Conservation (phyloP, 768 basidiomycete species). For the Lactarius vividus region DNA sequence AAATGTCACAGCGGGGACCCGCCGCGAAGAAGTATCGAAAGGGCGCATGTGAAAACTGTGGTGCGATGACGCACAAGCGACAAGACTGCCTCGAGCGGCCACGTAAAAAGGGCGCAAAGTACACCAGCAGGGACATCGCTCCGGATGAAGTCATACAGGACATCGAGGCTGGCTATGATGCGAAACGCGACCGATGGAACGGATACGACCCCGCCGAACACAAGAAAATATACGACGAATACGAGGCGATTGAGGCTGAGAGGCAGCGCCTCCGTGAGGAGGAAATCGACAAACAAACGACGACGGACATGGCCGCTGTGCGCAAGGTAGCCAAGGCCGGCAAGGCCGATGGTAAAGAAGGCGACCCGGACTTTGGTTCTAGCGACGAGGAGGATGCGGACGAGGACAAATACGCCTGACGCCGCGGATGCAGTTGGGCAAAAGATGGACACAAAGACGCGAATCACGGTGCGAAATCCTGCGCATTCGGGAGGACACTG, state of each 20-base stretch:
- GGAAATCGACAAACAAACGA: slow-evolving; percentile 96
- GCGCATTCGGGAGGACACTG: slow-evolving; percentile 98
- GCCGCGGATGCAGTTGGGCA: slow-evolving; percentile 97
- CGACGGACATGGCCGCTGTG: slow-evolving; percentile 86
- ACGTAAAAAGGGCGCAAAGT: slow-evolving; percentile 93
- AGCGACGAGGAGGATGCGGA: slow-evolving; percentile 95
- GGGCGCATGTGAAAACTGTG: slow-evolving; percentile 99
- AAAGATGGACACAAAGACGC: slow-evolving; percentile 96
- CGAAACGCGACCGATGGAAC: slow-evolving; percentile 98
- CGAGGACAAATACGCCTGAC: slow-evolving; percentile 98
- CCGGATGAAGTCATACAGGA: slow-evolving; percentile 90
- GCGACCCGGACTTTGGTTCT: slow-evolving; percentile 91
- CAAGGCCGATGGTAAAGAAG: slow-evolving; percentile 64
- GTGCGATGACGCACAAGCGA: slow-evolving; percentile 90
- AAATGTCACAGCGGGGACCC: slow-evolving; percentile 79
- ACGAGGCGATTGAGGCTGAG: slow-evolving; percentile 87
- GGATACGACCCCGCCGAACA: slow-evolving; percentile 93
- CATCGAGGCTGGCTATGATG: slow-evolving; percentile 75
- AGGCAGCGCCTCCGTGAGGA: slow-evolving; percentile 91
- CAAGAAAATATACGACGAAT: slow-evolving; percentile 86
- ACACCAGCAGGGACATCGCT: slow-evolving; percentile 83
- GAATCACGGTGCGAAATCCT: slow-evolving; percentile 97
- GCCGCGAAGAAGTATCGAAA: slow-evolving; percentile 96
- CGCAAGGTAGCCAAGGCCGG: slow-evolving; percentile 94
- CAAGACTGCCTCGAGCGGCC: slow-evolving; percentile 95